phyloP scores from a whole-genome alignment of 257 asterid species.

The Rubia yunnanensis region DNA sequence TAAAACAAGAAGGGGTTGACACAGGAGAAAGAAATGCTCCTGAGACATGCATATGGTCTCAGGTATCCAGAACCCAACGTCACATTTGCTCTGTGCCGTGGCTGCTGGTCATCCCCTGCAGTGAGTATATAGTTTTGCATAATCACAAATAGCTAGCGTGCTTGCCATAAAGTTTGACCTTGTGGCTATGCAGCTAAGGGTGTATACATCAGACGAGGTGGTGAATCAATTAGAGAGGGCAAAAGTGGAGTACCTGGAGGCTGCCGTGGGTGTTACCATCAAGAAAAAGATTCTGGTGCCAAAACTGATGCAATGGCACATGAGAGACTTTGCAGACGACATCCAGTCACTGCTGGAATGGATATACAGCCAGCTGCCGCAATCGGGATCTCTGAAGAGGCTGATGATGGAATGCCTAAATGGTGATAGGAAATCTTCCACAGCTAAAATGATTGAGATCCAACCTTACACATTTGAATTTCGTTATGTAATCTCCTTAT shows the following conservation, averaged over 20 bases:
- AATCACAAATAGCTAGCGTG: too few relatives aligned
- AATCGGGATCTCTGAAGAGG: conserved; percentile 55
- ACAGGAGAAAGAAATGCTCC: conserved; percentile 58
- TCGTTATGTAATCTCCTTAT: conserved; percentile 58
- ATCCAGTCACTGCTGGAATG: conserved; percentile 84
- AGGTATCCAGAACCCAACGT: conserved; percentile 92
- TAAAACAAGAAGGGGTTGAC: conserved; percentile 50
- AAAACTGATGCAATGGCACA: conserved; percentile 70
- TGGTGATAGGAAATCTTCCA: conserved; percentile 44
- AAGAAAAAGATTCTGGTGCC: conserved; percentile 72
- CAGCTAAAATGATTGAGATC: conserved; percentile 50
- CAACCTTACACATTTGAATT: conserved; percentile 68
- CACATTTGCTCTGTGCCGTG: conserved; percentile 81
- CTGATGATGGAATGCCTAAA: conserved; percentile 66
- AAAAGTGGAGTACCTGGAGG: conserved; percentile 82
- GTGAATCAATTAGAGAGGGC: conserved; percentile 82
- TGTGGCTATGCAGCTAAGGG: conserved; percentile 43
- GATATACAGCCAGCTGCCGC: conserved; percentile 85
- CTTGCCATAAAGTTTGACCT: background rate
- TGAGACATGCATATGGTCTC: conserved; percentile 75
- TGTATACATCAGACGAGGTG: conserved; percentile 58
- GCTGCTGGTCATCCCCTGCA: conserved; percentile 97
- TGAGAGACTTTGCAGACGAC: conserved; percentile 87
- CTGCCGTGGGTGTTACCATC: conserved; percentile 67
- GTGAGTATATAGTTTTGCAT: conserved; percentile 36